Conservation (phyloP, 495 filamentous ascomycete species). For the Neurospora sp. region DNA sequence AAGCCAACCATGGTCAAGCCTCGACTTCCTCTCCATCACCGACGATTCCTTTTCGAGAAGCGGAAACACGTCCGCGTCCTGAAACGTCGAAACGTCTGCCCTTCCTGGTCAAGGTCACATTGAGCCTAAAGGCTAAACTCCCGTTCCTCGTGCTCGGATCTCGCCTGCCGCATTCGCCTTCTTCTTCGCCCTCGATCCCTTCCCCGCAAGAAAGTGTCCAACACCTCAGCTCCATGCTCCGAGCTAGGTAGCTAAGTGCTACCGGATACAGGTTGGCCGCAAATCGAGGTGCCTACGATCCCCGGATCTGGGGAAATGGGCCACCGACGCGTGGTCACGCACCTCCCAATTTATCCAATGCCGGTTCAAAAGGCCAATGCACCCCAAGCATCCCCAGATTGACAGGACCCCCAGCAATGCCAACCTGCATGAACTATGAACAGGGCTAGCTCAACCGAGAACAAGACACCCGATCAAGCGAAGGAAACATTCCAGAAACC, state of each 20-base stretch:
- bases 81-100: slow-evolving; percentile 3
- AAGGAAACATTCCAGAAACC: slow-evolving; percentile 1
- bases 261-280: background rate
- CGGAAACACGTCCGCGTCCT: slow-evolving; percentile 13
- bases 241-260: background rate
- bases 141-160: slow-evolving; percentile 4
- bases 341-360: background rate
- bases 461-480: background rate
- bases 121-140: slow-evolving; percentile 15
- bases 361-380: background rate
- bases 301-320: background rate
- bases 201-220: background rate
- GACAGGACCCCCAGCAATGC: background rate
- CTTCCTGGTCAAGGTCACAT: background rate
- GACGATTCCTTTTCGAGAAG: slow-evolving; percentile 8
- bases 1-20: background rate
- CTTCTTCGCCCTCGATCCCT: background rate
- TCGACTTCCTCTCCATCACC: background rate
- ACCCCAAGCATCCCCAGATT: background rate
- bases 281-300: background rate
- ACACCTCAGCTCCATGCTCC: background rate
- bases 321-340: background rate
- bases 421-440: background rate
- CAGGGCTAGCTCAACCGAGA: background rate
- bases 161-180: background rate